phyloP scores from a whole-genome alignment of 306 rosid genomes.

The Quercus parvula region DNA sequence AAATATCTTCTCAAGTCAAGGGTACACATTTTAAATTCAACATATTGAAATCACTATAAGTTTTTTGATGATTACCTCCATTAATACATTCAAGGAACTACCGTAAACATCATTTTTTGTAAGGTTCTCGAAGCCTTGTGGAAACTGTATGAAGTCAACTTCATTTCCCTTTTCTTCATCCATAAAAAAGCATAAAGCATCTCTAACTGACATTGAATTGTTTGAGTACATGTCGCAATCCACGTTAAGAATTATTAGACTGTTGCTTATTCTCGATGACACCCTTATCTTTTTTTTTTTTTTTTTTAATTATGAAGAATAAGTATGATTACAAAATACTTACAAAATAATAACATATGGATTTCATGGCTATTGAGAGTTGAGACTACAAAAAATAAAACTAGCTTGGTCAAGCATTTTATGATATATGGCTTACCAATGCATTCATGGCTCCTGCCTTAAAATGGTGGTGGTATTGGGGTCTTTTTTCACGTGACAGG shows the following conservation, averaged over 20 bases:
- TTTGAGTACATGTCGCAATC: conserved; percentile 4
- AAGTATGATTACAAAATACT: background rate
- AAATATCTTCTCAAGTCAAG: background rate
- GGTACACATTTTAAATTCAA: background rate
- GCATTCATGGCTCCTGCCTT: conserved; percentile 12
- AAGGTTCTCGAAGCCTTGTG: background rate
- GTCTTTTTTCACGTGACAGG: background rate
- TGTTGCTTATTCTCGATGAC: background rate
- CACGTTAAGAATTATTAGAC: background rate
- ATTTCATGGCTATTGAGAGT: background rate
- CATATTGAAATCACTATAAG: background rate
- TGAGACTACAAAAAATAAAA: background rate
- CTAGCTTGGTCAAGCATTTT: background rate
- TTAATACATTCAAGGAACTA: background rate
- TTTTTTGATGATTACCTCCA: background rate
- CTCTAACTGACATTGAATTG: background rate
- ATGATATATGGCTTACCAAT: background rate
- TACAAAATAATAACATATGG: background rate
- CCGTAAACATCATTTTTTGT: background rate
- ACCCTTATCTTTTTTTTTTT: background rate
- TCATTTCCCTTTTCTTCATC: background rate
- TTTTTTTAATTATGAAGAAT: background rate
- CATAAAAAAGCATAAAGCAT: background rate
- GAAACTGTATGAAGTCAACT: background rate
- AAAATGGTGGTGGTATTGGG: background rate